A percentile compares a stretch with the other conserved stretches of the same genome.
Evolutionary conservation across 2,329 filamentous ascomycete genomes (phyloP).

Genomic region (Thelonectria rubi): DNA sequence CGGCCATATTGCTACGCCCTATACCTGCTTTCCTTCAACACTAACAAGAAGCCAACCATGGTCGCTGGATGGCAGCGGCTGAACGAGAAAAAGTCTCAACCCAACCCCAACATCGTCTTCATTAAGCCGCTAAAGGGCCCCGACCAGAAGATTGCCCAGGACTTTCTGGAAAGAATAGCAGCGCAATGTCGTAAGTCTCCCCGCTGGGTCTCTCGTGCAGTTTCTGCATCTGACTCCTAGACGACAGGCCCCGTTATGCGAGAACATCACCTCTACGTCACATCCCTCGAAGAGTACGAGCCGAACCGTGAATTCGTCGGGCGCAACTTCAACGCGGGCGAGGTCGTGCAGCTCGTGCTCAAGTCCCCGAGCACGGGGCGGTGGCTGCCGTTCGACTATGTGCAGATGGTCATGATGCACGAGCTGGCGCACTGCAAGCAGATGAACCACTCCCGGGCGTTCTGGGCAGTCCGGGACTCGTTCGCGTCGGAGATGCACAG

Average conservation of each 20-base stretch:
- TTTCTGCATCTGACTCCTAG: neutral
- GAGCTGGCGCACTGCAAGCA: slow-evolving; percentile 89
- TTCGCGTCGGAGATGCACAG: slow-evolving; percentile 76
- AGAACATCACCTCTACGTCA: slow-evolving; percentile 70
- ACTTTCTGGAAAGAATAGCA: slow-evolving; percentile 79
- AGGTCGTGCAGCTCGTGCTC: slow-evolving; percentile 86
- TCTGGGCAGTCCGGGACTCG: slow-evolving; percentile 81
- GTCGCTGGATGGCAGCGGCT: slow-evolving; percentile 80
- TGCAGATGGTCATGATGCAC: slow-evolving; percentile 97
- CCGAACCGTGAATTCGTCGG: slow-evolving; percentile 85
- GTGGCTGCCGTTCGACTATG: slow-evolving; percentile 85
- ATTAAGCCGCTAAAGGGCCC: slow-evolving; percentile 79
- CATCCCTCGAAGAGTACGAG: slow-evolving; percentile 81
- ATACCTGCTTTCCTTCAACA: neutral
- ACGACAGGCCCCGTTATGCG: slow-evolving; percentile 72
- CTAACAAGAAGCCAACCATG: slow-evolving; percentile 58
- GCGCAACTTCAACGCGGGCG: slow-evolving; percentile 89
- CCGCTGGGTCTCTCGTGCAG: neutral
- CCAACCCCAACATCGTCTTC: slow-evolving; percentile 83
- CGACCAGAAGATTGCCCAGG: slow-evolving; percentile 69
- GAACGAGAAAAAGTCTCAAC: slow-evolving; percentile 77
- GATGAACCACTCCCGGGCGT: slow-evolving; percentile 87
- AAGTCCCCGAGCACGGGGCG: slow-evolving; percentile 69
- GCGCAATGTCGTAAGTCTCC: slow-evolving; percentile 73
- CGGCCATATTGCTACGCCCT: neutral